Evolutionary conservation across 2,329 filamentous ascomycete species (phyloP).

Genomic region (Microcyclosporella mali): DNA sequence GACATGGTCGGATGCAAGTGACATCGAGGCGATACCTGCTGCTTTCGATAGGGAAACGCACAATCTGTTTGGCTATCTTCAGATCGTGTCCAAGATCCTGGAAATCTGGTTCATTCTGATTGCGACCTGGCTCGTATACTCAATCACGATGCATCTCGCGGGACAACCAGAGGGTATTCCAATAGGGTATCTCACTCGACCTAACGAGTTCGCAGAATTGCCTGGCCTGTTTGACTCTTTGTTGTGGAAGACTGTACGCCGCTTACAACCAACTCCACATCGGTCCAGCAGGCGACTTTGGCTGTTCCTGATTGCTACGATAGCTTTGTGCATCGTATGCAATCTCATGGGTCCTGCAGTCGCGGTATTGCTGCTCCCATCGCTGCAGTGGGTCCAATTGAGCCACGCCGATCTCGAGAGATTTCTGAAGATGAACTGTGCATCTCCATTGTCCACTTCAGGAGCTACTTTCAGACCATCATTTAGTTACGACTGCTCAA

Average conservation of each 20-base stretch:
- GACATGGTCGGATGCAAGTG: conserved; percentile 1
- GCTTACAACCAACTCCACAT: conserved; percentile 1
- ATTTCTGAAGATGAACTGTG: neutral
- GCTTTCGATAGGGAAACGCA: neutral
- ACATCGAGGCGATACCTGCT: neutral
- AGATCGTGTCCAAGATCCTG: conserved; percentile 23
- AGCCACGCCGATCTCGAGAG: neutral
- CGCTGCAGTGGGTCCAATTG: conserved; percentile 21
- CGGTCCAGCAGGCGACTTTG: conserved; percentile 11
- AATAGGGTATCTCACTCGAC: conserved; percentile 20
- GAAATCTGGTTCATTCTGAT: conserved; percentile 28
- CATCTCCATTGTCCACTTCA: neutral
- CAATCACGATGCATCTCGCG: conserved; percentile 20
- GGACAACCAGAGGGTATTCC: conserved; percentile 18
- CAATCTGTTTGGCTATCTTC: conserved; percentile 19
- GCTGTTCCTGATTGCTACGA: conserved; percentile 15
- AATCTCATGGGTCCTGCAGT: conserved; percentile 29
- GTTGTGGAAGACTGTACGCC: conserved; percentile 17
- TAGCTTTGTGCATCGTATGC: conserved; percentile 21
- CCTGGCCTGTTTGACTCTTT: conserved; percentile 17
- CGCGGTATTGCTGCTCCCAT: conserved; percentile 23
- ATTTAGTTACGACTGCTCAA: neutral
- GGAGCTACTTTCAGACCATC: neutral
- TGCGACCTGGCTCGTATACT: conserved; percentile 20
- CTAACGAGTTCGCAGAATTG: conserved; percentile 21